Evolutionary conservation across 2,329 filamentous ascomycete genomes (phyloP).

Genomic region (Talaromyces sp.): DNA sequence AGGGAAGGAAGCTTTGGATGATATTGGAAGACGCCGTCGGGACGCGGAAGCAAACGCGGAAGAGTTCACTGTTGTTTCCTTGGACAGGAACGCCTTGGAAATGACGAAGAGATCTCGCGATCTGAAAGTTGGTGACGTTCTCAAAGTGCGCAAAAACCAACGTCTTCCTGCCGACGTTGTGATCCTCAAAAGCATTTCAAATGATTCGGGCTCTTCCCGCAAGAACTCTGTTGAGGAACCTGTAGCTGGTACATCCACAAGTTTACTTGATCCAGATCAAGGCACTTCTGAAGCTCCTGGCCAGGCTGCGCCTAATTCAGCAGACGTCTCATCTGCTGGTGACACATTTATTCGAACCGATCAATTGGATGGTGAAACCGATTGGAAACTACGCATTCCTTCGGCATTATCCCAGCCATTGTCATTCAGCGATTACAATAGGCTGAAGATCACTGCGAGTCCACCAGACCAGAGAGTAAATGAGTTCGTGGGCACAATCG

Average conservation of each 20-base stretch:
- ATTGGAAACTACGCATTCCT: conserved; percentile 94
- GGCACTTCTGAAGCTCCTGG: conserved; percentile 19
- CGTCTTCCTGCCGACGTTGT: conserved; percentile 93
- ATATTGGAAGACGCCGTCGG: conserved; percentile 80
- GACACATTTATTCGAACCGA: conserved; percentile 98
- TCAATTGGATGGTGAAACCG: conserved; percentile 95
- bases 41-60: conserved; percentile 96
- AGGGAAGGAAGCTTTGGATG: conserved; percentile 93
- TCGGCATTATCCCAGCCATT: conserved; percentile 84
- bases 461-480: conserved; percentile 94
- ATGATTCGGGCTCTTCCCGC: conserved; percentile 46
- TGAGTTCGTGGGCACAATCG: conserved; percentile 87
- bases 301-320: conserved; percentile 13
- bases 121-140: conserved; percentile 90
- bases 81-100: conserved; percentile 66
- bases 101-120: conserved; percentile 80
- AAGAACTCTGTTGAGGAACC: conserved; percentile 23
- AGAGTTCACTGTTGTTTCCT: conserved; percentile 75
- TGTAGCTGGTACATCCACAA: conserved; percentile 13
- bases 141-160: conserved; percentile 89
- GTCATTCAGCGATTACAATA: conserved; percentile 67
- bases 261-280: conserved; percentile 30
- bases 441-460: conserved; percentile 73
- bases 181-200: conserved; percentile 79
- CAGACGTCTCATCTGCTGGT: conserved; percentile 52